These are phyloP conservation scores for Fusarium tupiense DNA, from an alignment of 2,329 filamentous ascomycete species.

Conservation along the genomic window DNA sequence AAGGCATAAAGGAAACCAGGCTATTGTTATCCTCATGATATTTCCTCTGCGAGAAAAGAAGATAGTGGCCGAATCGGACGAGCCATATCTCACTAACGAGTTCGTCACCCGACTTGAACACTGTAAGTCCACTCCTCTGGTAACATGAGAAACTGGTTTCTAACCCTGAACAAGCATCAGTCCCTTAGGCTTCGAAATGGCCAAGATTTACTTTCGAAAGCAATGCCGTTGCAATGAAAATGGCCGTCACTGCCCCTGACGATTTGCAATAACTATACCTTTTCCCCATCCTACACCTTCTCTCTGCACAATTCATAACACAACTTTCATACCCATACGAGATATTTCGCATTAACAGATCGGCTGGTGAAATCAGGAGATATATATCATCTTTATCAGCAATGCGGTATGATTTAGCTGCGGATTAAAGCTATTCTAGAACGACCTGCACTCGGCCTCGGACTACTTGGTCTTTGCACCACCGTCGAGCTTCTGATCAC, in stretches of 20 bases:
- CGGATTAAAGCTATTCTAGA: conserved; percentile 48
- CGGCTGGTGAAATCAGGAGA: conserved; percentile 8
- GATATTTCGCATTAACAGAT: conserved; percentile 18
- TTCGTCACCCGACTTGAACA: not conserved
- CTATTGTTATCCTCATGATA: not conserved
- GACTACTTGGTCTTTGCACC: conserved; percentile 16
- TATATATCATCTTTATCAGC: not conserved
- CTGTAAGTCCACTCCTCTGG: not conserved
- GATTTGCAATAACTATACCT: conserved; percentile 46
- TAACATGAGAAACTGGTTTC: not conserved
- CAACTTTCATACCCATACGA: conserved; percentile 34
- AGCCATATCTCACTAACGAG: not conserved
- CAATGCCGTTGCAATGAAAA: not conserved
- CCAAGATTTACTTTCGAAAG: not conserved
- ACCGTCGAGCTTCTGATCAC: not conserved
- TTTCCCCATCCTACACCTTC: conserved; percentile 43
- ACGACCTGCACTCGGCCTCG: conserved; percentile 55
- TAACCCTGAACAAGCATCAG: not conserved
- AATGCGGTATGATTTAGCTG: conserved; percentile 26
- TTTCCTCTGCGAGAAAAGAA: not conserved
- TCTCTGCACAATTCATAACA: conserved; percentile 42
- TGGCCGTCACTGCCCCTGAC: conserved; percentile 37
- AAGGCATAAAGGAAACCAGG: not conserved
- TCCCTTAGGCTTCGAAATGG: not conserved
- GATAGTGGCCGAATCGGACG: not conserved